phyloP scores from a whole-genome alignment of 2,329 filamentous ascomycete species.

The Epichloe sylvatica region DNA sequence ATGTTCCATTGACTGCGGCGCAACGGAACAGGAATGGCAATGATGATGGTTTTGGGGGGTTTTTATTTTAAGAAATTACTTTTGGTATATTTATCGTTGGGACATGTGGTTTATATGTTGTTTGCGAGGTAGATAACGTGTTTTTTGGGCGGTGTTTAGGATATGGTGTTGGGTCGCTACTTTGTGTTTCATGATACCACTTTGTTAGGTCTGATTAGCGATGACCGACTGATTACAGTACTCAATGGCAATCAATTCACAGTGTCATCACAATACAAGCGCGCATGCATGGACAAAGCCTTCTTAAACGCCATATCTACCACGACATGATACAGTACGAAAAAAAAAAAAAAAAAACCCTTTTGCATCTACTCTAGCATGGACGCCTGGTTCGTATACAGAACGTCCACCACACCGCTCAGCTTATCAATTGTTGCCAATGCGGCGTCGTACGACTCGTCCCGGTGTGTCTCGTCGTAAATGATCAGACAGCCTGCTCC shows the following conservation, averaged over 20 bases:
- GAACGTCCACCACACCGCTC: constrained; percentile 89
- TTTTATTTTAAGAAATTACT: no score
- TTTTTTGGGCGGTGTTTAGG: no score
- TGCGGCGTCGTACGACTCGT: constrained; percentile 88
- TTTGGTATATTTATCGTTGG: not conserved
- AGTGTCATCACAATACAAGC: no score
- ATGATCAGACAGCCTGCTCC: constrained; percentile 96
- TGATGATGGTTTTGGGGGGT: not conserved
- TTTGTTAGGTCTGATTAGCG: not conserved
- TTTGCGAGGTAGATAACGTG: no score
- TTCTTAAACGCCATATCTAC: constrained; percentile 17
- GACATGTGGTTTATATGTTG: no score
- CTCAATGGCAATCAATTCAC: no score
- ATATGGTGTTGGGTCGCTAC: not conserved
- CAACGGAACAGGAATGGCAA: not conserved
- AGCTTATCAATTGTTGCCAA: constrained; percentile 93
- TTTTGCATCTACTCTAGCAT: constrained; percentile 60
- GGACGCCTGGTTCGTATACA: constrained; percentile 96
- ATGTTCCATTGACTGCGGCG: constrained; percentile 18
- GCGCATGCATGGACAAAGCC: constrained; percentile 7
- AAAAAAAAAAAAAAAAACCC: not conserved
- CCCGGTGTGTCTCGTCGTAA: constrained; percentile 86
- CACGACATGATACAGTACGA: constrained; percentile 15
- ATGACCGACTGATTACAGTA: no score
- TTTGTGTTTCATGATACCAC: constrained; percentile 8